These are phyloP conservation scores for Calonectria multiphialidica DNA, from an alignment of 2,329 filamentous ascomycete genomes.

Conservation along the genomic window DNA sequence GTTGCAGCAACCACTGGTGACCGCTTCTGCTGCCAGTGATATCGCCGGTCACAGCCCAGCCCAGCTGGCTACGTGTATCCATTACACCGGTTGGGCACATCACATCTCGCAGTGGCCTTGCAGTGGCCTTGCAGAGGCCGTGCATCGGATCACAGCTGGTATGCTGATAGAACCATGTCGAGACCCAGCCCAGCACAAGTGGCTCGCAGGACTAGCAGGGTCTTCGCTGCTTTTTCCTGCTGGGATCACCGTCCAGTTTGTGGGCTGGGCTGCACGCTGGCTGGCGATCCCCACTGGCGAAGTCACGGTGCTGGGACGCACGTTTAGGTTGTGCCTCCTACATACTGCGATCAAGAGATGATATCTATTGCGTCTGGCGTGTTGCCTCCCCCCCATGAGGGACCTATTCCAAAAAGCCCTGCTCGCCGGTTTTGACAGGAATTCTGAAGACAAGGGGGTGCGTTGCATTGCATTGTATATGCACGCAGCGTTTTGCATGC, in stretches of 20 bases:
- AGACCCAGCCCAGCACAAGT: slow-evolving; percentile 12
- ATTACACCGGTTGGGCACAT: slow-evolving; percentile 39
- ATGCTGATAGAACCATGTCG: slow-evolving; percentile 20
- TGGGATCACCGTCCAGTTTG: slow-evolving; percentile 20
- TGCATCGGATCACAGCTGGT: slow-evolving; percentile 22
- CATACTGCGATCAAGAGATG: not conserved
- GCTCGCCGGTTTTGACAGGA: not conserved
- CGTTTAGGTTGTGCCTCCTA: slow-evolving; percentile 3
- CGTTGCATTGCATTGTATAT: slow-evolving; percentile 6
- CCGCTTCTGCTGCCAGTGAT: slow-evolving; percentile 24
- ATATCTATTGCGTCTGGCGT: slow-evolving; percentile 13
- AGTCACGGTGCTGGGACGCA: slow-evolving; percentile 24
- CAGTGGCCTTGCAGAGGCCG: slow-evolving; percentile 30
- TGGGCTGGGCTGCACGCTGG: slow-evolving; percentile 14
- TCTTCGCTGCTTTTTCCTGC: slow-evolving; percentile 10
- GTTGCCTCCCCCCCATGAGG: not conserved
- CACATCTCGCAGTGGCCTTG: slow-evolving; percentile 33
- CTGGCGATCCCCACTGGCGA: slow-evolving; percentile 17
- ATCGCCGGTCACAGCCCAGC: slow-evolving; percentile 9
- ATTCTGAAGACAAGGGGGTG: slow-evolving; percentile 6
- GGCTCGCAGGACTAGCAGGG: slow-evolving; percentile 18
- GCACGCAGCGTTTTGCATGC: slow-evolving; percentile 1
- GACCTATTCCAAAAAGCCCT: not conserved
- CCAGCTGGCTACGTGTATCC: slow-evolving; percentile 39
- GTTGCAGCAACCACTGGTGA: slow-evolving; percentile 23